Evolutionary conservation across 2,329 filamentous ascomycete species (phyloP).

Genomic region (Keithomyces neogunnii): DNA sequence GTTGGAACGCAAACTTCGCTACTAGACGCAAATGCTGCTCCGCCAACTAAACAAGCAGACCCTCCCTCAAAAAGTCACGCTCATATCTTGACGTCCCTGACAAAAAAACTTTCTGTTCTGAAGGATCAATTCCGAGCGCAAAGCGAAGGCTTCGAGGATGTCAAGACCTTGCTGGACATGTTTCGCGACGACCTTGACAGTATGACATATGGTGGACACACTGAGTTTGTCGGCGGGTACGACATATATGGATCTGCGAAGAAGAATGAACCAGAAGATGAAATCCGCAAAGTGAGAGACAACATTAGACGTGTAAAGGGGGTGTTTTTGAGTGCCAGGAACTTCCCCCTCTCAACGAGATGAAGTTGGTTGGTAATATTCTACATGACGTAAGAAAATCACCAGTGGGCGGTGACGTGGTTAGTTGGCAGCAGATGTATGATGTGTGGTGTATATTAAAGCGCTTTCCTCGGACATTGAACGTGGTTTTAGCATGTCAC

Average conservation of each 20-base stretch:
- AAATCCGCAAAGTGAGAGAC: conserved; percentile 63
- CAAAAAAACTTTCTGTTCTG: conserved; percentile 32
- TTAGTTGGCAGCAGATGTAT: no score
- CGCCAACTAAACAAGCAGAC: conserved; percentile 12
- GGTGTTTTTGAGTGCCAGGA: conserved; percentile 64
- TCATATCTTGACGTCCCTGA: conserved; percentile 33
- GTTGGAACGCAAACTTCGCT: conserved; percentile 67
- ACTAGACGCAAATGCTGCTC: conserved; percentile 9
- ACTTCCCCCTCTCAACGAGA: conserved; percentile 49
- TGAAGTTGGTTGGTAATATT: conserved; percentile 8
- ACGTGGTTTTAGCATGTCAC: no score
- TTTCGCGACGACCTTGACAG: conserved; percentile 59
- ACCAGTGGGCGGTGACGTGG: no score
- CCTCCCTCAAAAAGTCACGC: conserved; percentile 29
- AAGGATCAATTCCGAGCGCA: conserved; percentile 34
- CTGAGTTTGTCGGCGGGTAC: conserved; percentile 28
- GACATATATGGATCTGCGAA: conserved; percentile 35
- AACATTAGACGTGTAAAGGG: conserved; percentile 76
- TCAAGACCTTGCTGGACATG: conserved; percentile 44
- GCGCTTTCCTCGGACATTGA: no score
- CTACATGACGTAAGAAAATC: not conserved
- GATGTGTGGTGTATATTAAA: no score
- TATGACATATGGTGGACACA: conserved; percentile 38
- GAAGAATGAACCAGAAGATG: conserved; percentile 53
- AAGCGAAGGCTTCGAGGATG: conserved; percentile 40